These are phyloP conservation scores for Chenopodium berlandieri DNA, from an alignment of 148 eudicot genomes.

Conservation along the genomic window DNA sequence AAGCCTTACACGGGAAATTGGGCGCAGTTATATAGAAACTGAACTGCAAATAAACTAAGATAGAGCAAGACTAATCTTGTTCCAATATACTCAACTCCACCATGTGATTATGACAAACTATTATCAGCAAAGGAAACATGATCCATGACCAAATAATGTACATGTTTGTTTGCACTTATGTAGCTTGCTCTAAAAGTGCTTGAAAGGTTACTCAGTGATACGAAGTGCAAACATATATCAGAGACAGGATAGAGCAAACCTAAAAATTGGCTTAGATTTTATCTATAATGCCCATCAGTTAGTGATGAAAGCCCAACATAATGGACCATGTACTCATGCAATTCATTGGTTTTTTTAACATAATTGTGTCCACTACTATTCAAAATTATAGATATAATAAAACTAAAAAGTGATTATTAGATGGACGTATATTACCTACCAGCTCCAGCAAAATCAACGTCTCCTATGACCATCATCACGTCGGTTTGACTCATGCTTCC, in stretches of 20 bases:
- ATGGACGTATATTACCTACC: not conserved
- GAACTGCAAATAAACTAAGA: not conserved
- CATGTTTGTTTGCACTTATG: too few species aligned
- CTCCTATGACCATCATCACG: conserved; percentile 43
- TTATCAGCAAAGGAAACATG: not conserved
- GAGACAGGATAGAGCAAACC: too few species aligned
- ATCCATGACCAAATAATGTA: not conserved
- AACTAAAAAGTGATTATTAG: not conserved
- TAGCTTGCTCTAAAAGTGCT: too few species aligned
- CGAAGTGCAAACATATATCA: too few species aligned
- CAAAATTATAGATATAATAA: not conserved
- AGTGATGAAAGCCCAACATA: too few species aligned
- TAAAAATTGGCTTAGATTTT: too few species aligned
- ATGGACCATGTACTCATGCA: too few species aligned
- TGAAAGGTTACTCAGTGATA: too few species aligned
- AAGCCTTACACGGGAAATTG: not conserved
- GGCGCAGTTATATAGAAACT: not conserved
- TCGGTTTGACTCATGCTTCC: conserved; percentile 47
- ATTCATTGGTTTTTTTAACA: too few species aligned
- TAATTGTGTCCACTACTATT: not conserved
- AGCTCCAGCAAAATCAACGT: conserved; percentile 11
- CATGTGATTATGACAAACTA: not conserved
- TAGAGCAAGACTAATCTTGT: not conserved
- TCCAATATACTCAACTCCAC: not conserved
- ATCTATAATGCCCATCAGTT: too few species aligned